These are phyloP conservation scores for Debaryomycetaceae sp. DNA, from an alignment of 1,139 yeast species.

Conservation along the genomic window DNA sequence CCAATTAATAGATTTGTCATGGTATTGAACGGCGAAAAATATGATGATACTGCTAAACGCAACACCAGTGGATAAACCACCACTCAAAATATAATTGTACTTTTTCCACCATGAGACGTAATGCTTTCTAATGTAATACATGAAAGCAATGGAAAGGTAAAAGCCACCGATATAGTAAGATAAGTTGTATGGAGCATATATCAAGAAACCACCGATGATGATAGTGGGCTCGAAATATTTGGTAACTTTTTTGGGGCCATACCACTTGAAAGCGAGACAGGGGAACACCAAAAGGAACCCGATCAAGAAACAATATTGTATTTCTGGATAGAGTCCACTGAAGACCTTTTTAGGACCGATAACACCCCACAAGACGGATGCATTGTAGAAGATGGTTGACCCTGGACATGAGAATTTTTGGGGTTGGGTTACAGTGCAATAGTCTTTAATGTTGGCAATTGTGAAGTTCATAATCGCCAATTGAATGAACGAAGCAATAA, in stretches of 20 bases:
- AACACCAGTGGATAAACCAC: constrained; percentile 51
- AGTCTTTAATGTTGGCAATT: constrained; percentile 29
- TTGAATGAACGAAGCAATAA: constrained; percentile 40
- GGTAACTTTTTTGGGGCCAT: constrained; percentile 24
- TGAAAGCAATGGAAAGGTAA: constrained; percentile 40
- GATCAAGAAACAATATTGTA: constrained; percentile 49
- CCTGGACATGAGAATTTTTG: constrained; percentile 48
- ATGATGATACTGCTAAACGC: constrained; percentile 51
- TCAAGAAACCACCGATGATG: constrained; percentile 35
- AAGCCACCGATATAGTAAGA: constrained; percentile 45
- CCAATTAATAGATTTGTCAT: constrained; percentile 41
- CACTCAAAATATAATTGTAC: constrained; percentile 52
- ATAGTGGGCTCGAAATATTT: constrained; percentile 43
- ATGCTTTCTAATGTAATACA: constrained; percentile 42
- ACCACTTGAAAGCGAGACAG: constrained; percentile 39
- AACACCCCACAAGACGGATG: constrained; percentile 60
- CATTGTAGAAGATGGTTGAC: constrained; percentile 44
- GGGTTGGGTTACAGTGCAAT: constrained; percentile 39
- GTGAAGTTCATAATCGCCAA: constrained; percentile 54
- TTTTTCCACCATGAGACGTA: constrained; percentile 56
- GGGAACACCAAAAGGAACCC: constrained; percentile 46
- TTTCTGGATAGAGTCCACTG: constrained; percentile 39
- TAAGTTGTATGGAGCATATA: constrained; percentile 50
- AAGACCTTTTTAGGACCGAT: constrained; percentile 57
- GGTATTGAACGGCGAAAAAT: constrained; percentile 53